phyloP scores from a whole-genome alignment of 306 rosid genomes.

The Gastrolobium bilobum region DNA sequence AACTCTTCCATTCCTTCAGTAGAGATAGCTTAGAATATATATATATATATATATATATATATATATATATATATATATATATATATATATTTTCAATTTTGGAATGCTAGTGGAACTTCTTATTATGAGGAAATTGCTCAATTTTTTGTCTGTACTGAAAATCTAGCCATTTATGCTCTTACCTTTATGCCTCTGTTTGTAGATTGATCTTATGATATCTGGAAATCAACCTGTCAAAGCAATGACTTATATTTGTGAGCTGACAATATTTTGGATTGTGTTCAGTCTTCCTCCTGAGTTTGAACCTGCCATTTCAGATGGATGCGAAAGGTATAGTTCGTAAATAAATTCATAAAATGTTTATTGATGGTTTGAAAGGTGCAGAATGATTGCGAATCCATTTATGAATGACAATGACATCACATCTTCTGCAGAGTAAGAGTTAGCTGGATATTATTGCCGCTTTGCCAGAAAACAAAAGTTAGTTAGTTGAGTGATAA shows the following conservation, averaged over 20 bases:
- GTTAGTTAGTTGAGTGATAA: neutral
- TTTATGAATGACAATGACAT: neutral
- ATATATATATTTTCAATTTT: constrained; percentile 30
- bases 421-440: constrained; percentile 15
- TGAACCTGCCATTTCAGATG: constrained; percentile 71
- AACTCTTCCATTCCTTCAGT: constrained; percentile 36
- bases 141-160: constrained; percentile 12
- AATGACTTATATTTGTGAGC: constrained; percentile 72
- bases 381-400: constrained; percentile 36
- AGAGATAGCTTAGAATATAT: constrained; percentile 24
- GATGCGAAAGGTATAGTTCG: constrained; percentile 74
- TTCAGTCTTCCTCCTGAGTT: constrained; percentile 73
- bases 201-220: constrained; percentile 88
- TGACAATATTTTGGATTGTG: constrained; percentile 78
- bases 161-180: constrained; percentile 23
- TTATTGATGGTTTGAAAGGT: constrained; percentile 23
- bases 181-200: constrained; percentile 27
- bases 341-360: constrained; percentile 14
- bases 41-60: too few species aligned
- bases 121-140: constrained; percentile 14
- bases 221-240: constrained; percentile 91
- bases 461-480: neutral
- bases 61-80: too few species aligned
- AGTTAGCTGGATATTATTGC: constrained; percentile 20
- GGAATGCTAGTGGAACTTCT: constrained; percentile 29